Conservation (phyloP, 2,329 filamentous ascomycete species). For the Penicillium rolfsii region DNA sequence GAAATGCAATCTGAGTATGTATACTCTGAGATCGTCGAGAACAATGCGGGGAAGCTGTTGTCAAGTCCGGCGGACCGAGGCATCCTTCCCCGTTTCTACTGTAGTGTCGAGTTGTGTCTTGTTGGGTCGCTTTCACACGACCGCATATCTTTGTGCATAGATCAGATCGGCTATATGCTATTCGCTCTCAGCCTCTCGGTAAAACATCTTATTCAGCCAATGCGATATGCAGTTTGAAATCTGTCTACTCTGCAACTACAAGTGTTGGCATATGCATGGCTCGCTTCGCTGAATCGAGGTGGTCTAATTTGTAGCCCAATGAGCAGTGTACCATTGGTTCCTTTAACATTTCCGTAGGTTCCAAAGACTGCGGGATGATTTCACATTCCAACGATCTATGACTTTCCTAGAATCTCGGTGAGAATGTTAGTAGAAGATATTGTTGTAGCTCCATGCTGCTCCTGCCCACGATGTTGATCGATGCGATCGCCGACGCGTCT, state of each 20-base stretch:
- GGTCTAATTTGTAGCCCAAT: neutral
- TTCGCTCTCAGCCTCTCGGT: neutral
- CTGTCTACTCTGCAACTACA: neutral
- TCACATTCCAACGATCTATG: neutral
- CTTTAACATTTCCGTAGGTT: neutral
- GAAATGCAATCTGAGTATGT: neutral
- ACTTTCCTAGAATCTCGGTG: neutral
- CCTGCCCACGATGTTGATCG: neutral
- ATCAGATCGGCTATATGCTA: constrained; percentile 5
- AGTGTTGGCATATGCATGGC: neutral
- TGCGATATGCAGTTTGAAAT: neutral
- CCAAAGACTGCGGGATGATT: neutral
- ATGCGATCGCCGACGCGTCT: neutral
- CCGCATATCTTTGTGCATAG: neutral
- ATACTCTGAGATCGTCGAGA: constrained; percentile 3
- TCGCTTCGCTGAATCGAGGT: neutral
- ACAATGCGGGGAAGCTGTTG: constrained; percentile 21
- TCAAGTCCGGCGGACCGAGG: constrained; percentile 25
- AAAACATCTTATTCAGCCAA: neutral
- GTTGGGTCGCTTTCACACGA: neutral
- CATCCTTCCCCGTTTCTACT: constrained; percentile 2
- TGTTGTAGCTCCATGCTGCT: neutral
- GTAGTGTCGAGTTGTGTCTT: neutral
- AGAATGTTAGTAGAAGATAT: neutral
- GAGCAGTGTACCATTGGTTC: neutral